A percentile compares a stretch with the other conserved stretches of the same genome.
Conservation (phyloP, 495 filamentous ascomycete species). For the Aspergillus biplanus region DNA sequence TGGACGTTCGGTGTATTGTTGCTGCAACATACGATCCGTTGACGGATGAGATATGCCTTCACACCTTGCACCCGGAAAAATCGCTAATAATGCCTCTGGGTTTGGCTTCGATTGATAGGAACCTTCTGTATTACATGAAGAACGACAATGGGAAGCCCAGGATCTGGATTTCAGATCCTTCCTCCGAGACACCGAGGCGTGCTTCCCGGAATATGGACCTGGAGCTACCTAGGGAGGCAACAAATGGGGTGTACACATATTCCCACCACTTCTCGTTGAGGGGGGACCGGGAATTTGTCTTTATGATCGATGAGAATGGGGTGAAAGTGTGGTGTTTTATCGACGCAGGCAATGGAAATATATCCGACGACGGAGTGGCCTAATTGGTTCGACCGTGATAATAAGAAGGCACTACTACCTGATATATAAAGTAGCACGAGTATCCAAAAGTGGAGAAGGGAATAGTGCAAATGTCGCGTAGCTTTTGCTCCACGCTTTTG, state of each 20-base stretch:
- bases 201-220: slow-evolving; percentile 18
- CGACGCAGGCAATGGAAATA: background rate
- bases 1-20: background rate
- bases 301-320: slow-evolving; percentile 22
- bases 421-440: too few species aligned
- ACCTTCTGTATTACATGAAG: slow-evolving; percentile 27
- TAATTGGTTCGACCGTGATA: background rate
- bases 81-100: slow-evolving; percentile 12
- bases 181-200: slow-evolving; percentile 15
- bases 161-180: slow-evolving; percentile 29
- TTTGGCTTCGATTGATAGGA: slow-evolving; percentile 19
- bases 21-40: slow-evolving; percentile 17
- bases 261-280: slow-evolving; percentile 13
- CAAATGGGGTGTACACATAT: slow-evolving; percentile 15
- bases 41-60: slow-evolving; percentile 16
- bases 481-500: too few species aligned
- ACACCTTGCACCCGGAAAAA: slow-evolving; percentile 12
- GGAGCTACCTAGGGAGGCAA: slow-evolving; percentile 18
- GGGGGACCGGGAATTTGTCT: slow-evolving; percentile 24
- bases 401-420: too few species aligned
- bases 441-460: too few species aligned
- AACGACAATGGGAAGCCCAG: slow-evolving; percentile 25
- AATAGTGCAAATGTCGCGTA: too few species aligned
- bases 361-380: background rate
- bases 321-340: slow-evolving; percentile 27